Conservation (phyloP, 768 basidiomycete genomes). For the Dendrothele bispora region DNA sequence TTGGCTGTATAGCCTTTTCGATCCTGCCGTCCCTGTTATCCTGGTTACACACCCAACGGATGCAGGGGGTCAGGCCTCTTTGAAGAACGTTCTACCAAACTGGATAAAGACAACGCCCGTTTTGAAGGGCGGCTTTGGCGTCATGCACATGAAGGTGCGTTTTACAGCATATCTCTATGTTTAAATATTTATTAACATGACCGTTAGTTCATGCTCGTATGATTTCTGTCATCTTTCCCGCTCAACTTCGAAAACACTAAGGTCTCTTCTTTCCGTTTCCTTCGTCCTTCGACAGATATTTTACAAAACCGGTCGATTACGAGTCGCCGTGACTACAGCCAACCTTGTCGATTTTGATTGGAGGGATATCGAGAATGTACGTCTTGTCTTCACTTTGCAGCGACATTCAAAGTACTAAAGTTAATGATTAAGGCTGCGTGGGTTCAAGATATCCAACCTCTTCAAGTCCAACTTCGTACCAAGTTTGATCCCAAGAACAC, state of each 20-base stretch:
- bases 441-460: conserved; percentile 79
- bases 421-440: conserved; percentile 69
- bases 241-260: no score
- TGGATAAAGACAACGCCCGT: conserved; percentile 74
- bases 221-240: conserved; percentile 60
- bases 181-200: background rate
- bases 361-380: conserved; percentile 89
- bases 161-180: background rate
- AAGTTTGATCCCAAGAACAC: conserved; percentile 42
- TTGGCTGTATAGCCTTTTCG: conserved; percentile 79
- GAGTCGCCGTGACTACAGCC: conserved; percentile 81
- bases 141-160: conserved; percentile 78
- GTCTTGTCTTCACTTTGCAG: conserved; percentile 27
- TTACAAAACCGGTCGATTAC: conserved; percentile 78
- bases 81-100: conserved; percentile 67
- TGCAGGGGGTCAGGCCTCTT: conserved; percentile 50
- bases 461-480: conserved; percentile 53
- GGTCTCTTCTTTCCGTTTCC: no score
- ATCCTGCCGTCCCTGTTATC: conserved; percentile 72
- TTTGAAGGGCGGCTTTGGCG: conserved; percentile 59
- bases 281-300: conserved; percentile 65
- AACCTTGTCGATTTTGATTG: conserved; percentile 87
- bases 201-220: conserved; percentile 72
- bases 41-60: conserved; percentile 72
- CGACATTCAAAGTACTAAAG: conserved; percentile 40